Conservation (phyloP, 768 basidiomycete genomes). For the Stropharia rugosoannulata region DNA sequence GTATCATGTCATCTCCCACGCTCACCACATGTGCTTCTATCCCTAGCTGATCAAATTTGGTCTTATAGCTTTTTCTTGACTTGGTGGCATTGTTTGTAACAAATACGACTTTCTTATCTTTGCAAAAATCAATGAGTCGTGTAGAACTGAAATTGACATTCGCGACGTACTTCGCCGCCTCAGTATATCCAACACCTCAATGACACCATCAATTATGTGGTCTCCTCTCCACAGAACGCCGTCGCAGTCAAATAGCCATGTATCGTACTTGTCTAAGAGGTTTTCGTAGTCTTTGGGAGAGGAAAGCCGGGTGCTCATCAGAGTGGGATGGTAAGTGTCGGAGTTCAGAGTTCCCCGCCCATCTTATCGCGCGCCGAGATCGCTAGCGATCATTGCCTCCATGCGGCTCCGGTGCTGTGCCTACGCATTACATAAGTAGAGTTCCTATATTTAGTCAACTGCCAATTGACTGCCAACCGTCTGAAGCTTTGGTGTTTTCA, state of each 20-base stretch:
- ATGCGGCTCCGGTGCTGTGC: neutral
- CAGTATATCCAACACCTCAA: conserved; percentile 71
- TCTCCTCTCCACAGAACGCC: conserved; percentile 93
- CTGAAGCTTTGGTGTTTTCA: too few relatives aligned
- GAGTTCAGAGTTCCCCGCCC: neutral
- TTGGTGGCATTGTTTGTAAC: conserved; percentile 98
- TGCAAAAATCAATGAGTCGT: conserved; percentile 9
- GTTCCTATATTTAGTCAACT: too few relatives aligned
- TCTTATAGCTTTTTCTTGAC: conserved; percentile 83
- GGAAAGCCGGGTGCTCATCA: conserved; percentile 38
- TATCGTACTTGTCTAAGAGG: conserved; percentile 73
- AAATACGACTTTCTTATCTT: conserved; percentile 86
- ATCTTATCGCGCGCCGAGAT: neutral
- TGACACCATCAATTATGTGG: conserved; percentile 72
- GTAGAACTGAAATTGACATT: conserved; percentile 6
- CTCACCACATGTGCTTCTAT: conserved; percentile 83
- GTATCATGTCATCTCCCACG: conserved; percentile 12
- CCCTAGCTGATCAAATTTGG: conserved; percentile 88
- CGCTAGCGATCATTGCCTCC: neutral
- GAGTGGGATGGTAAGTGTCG: neutral
- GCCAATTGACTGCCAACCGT: too few relatives aligned
- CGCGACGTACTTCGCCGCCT: conserved; percentile 64
- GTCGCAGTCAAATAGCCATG: conserved; percentile 96
- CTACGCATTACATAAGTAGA: neutral
- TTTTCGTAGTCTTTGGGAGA: conserved; percentile 43